phyloP scores from a whole-genome alignment of 2,329 filamentous ascomycete genomes.

The Aaosphaeria pasadenensis region DNA sequence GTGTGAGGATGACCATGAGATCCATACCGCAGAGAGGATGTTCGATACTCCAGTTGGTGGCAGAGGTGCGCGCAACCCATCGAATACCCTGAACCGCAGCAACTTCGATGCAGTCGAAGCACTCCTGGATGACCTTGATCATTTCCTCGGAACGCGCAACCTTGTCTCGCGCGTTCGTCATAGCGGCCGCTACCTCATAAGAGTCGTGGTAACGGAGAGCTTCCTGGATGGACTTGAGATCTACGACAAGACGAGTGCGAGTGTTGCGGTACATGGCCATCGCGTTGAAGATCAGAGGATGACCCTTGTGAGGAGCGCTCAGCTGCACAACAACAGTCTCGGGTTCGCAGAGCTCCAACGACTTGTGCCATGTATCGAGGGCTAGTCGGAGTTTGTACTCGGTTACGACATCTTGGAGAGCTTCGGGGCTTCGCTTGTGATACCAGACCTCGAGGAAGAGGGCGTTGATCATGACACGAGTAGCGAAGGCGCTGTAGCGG shows the following conservation, averaged over 20 bases:
- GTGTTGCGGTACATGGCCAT: slow-evolving; percentile 97
- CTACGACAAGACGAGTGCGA: slow-evolving; percentile 85
- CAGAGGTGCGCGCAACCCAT: slow-evolving; percentile 96
- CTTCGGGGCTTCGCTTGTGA: slow-evolving; percentile 97
- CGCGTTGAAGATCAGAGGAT: slow-evolving; percentile 96
- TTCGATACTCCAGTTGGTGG: slow-evolving; percentile 98
- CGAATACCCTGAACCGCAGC: slow-evolving; percentile 91
- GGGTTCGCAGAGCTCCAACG: slow-evolving; percentile 86
- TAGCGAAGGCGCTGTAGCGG: slow-evolving; percentile 93
- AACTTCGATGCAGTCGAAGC: slow-evolving; percentile 96
- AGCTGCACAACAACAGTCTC: slow-evolving; percentile 85
- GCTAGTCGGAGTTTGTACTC: slow-evolving; percentile 97
- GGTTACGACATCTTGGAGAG: slow-evolving; percentile 92
- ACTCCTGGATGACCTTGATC: slow-evolving; percentile 97
- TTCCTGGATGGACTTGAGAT: slow-evolving; percentile 93
- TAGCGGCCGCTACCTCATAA: slow-evolving; percentile 93
- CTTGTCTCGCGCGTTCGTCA: slow-evolving; percentile 90
- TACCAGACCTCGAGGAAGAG: slow-evolving; percentile 99
- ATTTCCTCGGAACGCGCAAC: slow-evolving; percentile 95
- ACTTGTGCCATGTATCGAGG: slow-evolving; percentile 98
- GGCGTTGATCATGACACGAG: slow-evolving; percentile 97
- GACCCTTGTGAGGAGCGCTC: slow-evolving; percentile 91
- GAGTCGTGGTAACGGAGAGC: slow-evolving; percentile 95
- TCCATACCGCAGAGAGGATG: slow-evolving; percentile 95
- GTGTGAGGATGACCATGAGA: slow-evolving; percentile 93